Evolutionary conservation across 2,329 filamentous ascomycete genomes (phyloP), one percentile per base, ranked within the genome.

Genomic region (Trichophyton verrucosum): DNA sequence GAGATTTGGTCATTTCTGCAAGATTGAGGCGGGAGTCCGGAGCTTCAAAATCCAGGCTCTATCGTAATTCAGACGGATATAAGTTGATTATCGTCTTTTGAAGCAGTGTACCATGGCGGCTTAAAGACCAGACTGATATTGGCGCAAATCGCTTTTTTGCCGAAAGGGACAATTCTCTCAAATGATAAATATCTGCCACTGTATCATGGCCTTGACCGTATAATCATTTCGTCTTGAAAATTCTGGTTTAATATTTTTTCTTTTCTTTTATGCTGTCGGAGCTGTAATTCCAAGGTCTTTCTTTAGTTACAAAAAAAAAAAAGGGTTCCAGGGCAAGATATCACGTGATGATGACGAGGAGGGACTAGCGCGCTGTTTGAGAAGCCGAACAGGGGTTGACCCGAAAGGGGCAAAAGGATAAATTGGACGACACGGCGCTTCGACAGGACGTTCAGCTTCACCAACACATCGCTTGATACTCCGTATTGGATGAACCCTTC

Each of bases 1-100:
- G 63, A 15, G 55, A 56, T 46, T 62, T 64, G 49, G 61, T 58
- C 63, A 64, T 64, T 15, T 55, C 15, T 49, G 20, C 46, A 49
- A 22, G 13, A 49, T 27, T 24, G 46, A 49, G 4, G 46, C 22
- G 22, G 11, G 24, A 22, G 9, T 11, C 30, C 20, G 11, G 11
- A 49, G 46, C 46, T 27, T 11, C 11, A 27, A 27, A 49, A 24
- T 22, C 22, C 46, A 24, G 20, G 20, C 3, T 49, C 46, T 49
- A 49, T 49, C 46, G 46, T 49, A 11, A 20, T 24, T 27, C 5
- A 30, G 11, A 22, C 20, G 33, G 36, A n/a, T 27, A 7, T n/a
- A 20, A 15, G 49, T 20, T 27, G 24, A 20, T 33, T 33, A 15
- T 55, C n/a, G n/a, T 15, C 17, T 8, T 27, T 36, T 55, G 49